Conservation (phyloP, 768 basidiomycete species). For the Rossbeevera mucosa region DNA sequence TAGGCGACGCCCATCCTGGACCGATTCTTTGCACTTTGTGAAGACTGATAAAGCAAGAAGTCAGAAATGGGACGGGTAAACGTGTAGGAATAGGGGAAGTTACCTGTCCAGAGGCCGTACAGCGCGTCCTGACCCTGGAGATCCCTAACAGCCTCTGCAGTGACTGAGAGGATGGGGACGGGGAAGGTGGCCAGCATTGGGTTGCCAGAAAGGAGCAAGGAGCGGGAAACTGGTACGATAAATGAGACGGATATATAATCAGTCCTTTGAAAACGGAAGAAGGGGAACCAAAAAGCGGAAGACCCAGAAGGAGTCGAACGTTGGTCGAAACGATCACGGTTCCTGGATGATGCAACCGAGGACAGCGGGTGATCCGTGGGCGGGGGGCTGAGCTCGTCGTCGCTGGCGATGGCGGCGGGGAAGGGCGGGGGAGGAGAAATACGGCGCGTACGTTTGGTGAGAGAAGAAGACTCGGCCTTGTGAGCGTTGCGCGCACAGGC, state of each 20-base stretch:
- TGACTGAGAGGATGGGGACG: constrained; percentile 62
- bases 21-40: constrained; percentile 73
- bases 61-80: background rate
- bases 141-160: constrained; percentile 60
- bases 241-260: constrained; percentile 19
- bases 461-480: constrained; percentile 20
- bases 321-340: constrained; percentile 25
- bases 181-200: constrained; percentile 52
- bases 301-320: constrained; percentile 13
- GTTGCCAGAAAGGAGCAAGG: constrained; percentile 9
- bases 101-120: constrained; percentile 64
- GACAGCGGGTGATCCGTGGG: constrained; percentile 20
- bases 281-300: constrained; percentile 11
- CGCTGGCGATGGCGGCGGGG: constrained; percentile 5
- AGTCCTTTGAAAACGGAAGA: constrained; percentile 13
- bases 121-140: constrained; percentile 67
- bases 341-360: constrained; percentile 24
- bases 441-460: constrained; percentile 16
- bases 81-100: constrained; percentile 3
- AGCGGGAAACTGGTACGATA: constrained; percentile 2
- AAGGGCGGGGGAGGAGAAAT: background rate
- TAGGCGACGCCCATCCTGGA: constrained; percentile 74
- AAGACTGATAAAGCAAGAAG: constrained; percentile 51
- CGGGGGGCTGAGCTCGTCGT: constrained; percentile 3
- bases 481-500: constrained; percentile 11